These are phyloP conservation scores for Daldinia vernicosa DNA, from an alignment of 495 filamentous ascomycete genomes.

Conservation along the genomic window DNA sequence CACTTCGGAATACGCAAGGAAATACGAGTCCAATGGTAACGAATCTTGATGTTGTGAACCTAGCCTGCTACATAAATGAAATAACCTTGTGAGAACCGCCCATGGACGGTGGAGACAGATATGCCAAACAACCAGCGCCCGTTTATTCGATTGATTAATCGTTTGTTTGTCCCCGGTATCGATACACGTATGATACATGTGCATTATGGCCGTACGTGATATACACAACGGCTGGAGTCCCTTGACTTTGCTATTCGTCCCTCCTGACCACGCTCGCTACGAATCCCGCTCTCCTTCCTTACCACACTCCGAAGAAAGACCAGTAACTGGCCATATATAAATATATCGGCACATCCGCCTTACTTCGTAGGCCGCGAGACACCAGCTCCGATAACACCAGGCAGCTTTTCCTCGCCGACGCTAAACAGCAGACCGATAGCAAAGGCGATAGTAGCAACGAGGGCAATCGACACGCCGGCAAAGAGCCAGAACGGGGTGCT, in stretches of 20 bases:
- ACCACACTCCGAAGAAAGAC: background rate
- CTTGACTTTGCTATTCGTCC: background rate
- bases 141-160: constrained; percentile 9
- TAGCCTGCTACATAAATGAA: constrained; percentile 38
- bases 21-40: constrained; percentile 10
- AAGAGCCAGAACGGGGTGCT: constrained; percentile 88
- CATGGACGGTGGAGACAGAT: constrained; percentile 7
- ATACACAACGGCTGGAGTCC: constrained; percentile 6
- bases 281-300: background rate
- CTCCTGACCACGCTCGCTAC: background rate
- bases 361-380: constrained; percentile 69
- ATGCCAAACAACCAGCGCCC: constrained; percentile 42
- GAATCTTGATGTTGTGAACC: constrained; percentile 11
- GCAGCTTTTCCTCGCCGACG: constrained; percentile 81
- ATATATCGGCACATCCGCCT: background rate
- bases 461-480: constrained; percentile 70
- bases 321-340: background rate
- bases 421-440: constrained; percentile 78
- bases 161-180: constrained; percentile 28
- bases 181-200: constrained; percentile 43
- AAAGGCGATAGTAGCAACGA: constrained; percentile 67
- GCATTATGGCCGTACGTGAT: constrained; percentile 14
- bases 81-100: constrained; percentile 20
- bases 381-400: constrained; percentile 87
- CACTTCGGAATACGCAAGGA: background rate